phyloP scores from a whole-genome alignment of 139 green algal genomes.

The Zygnema circumcarinatum region DNA sequence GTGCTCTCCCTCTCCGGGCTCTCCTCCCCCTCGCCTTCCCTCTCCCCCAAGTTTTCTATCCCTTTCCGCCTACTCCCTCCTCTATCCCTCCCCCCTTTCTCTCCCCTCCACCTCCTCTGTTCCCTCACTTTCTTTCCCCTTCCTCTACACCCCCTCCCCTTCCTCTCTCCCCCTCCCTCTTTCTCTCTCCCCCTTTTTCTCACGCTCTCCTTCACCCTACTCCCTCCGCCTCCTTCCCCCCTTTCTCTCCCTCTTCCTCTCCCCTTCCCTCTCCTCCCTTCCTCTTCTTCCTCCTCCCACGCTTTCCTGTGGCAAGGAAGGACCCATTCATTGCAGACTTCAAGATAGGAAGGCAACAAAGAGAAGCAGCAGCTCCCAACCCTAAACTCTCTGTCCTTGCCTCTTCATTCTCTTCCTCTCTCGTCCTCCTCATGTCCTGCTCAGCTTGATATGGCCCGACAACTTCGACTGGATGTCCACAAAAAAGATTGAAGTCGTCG shows the following conservation, averaged over 20 bases:
- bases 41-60: background rate
- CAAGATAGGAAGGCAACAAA: too few relatives aligned
- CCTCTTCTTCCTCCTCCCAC: background rate
- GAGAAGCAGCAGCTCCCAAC: too few relatives aligned
- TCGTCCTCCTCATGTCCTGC: background rate
- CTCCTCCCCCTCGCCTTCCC: too few relatives aligned
- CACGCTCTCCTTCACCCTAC: background rate
- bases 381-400: background rate
- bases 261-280: too few relatives aligned
- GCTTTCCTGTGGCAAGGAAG: too few relatives aligned
- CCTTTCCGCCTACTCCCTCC: background rate
- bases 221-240: background rate
- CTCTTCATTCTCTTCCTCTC: too few relatives aligned
- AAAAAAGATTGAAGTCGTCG: conserved; percentile 36
- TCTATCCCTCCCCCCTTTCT: background rate
- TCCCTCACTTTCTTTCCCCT: background rate
- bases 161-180: background rate
- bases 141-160: background rate
- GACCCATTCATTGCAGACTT: too few relatives aligned
- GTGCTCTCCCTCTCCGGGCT: too few relatives aligned
- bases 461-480: conserved; percentile 27
- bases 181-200: background rate
- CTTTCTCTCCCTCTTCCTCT: too few relatives aligned
- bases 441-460: conserved; percentile 25
- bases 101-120: background rate